phyloP scores from a whole-genome alignment of 2,329 filamentous ascomycete species.

The Epichloe gansuensis region DNA sequence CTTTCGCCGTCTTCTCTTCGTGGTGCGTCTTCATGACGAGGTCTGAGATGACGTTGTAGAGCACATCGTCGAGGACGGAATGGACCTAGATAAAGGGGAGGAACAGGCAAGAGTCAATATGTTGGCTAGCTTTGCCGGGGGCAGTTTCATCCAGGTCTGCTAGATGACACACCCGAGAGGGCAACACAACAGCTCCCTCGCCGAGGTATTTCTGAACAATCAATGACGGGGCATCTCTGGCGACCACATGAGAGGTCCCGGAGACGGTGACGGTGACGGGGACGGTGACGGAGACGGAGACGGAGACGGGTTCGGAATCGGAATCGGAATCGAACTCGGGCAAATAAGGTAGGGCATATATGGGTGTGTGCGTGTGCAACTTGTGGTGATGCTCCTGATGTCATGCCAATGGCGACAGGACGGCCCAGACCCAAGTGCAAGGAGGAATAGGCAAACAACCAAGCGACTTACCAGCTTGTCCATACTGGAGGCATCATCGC shows the following conservation, averaged over 20 bases:
- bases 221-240: not conserved
- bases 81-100: slow-evolving; percentile 35
- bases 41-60: slow-evolving; percentile 68
- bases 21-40: slow-evolving; percentile 63
- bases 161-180: not conserved
- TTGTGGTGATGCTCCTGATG: slow-evolving; percentile 4
- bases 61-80: slow-evolving; percentile 58
- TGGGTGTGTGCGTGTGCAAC: slow-evolving; percentile 5
- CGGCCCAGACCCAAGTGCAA: slow-evolving; percentile 5
- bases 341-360: not conserved
- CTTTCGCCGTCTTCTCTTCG: slow-evolving; percentile 64
- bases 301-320: too few relatives aligned
- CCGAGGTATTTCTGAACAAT: not conserved
- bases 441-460: not conserved
- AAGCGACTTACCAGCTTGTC: slow-evolving; percentile 45
- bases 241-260: not conserved
- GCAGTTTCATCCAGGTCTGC: not conserved
- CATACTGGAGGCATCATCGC: slow-evolving; percentile 39
- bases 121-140: not conserved
- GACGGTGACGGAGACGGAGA: too few relatives aligned
- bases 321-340: not conserved
- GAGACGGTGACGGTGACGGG: not conserved
- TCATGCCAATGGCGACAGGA: not conserved
- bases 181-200: not conserved
- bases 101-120: not conserved